Evolutionary conservation across 306 rosid genomes (phyloP).

Genomic region (Rosa rugosa): DNA sequence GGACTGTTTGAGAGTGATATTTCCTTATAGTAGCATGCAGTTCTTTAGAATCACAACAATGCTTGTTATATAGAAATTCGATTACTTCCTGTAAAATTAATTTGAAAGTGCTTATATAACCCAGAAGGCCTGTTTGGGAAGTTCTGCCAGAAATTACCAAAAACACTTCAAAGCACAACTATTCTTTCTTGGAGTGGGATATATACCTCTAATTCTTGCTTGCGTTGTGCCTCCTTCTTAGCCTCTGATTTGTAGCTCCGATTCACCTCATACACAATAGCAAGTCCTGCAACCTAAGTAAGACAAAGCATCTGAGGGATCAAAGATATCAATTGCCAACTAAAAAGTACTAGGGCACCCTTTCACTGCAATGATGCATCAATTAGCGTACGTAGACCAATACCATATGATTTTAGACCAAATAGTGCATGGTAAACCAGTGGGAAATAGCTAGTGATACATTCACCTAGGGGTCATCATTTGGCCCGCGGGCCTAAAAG

Average conservation of each 20-base stretch:
- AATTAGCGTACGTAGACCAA: neutral
- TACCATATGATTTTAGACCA: too few species aligned
- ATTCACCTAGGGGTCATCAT: too few species aligned
- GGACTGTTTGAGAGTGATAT: too few species aligned
- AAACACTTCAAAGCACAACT: neutral
- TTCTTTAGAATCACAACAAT: neutral
- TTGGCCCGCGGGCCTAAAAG: too few species aligned
- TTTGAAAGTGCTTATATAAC: neutral
- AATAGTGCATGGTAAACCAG: too few species aligned
- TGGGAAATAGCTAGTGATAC: neutral
- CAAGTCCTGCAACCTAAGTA: conserved; percentile 18
- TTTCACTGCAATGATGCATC: neutral
- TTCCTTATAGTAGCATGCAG: too few species aligned
- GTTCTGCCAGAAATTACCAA: neutral
- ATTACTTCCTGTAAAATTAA: neutral
- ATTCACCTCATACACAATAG: conserved; percentile 11
- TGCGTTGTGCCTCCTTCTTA: conserved; percentile 13
- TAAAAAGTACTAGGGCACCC: neutral
- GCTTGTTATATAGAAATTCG: too few species aligned
- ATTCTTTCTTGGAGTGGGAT: neutral
- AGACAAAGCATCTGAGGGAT: neutral
- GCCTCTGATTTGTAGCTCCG: conserved; percentile 17
- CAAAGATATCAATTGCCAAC: neutral
- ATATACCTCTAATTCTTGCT: conserved; percentile 10
- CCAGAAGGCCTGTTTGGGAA: neutral